A percentile compares a stretch with the other conserved stretches of the same genome.
These are phyloP conservation scores for Acanthamoeba divionensis DNA, from an alignment of 208 protist genomes.

Conservation along the genomic window DNA sequence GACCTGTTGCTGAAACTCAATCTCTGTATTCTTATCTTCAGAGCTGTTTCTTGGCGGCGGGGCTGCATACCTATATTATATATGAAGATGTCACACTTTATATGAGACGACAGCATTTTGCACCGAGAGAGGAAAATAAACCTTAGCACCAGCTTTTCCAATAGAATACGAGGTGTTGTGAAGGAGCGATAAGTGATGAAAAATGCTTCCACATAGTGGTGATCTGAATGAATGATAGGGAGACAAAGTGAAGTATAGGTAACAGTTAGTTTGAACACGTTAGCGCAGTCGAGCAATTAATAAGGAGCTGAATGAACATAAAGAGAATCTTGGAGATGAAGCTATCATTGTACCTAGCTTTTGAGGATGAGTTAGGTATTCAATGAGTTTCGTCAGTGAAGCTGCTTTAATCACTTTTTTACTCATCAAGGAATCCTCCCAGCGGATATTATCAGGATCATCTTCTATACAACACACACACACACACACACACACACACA, in stretches of 20 bases:
- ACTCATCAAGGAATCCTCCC: background rate
- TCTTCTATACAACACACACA: too few species aligned
- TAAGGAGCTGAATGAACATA: too few species aligned
- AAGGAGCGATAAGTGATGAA: slow-evolving; percentile 41
- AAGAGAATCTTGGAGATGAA: too few species aligned
- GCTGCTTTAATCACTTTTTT: background rate
- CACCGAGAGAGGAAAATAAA: background rate
- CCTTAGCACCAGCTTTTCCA: slow-evolving; percentile 12
- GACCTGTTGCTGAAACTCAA: background rate
- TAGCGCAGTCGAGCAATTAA: too few species aligned
- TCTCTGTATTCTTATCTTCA: background rate
- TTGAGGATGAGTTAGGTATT: background rate
- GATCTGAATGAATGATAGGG: background rate
- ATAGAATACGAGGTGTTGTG: background rate
- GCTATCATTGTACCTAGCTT: background rate
- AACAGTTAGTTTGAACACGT: too few species aligned
- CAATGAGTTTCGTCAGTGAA: background rate
- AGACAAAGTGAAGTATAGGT: too few species aligned
- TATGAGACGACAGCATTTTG: too few species aligned
- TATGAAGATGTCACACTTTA: too few species aligned
- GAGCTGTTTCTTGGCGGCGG: background rate
- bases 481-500: too few species aligned
- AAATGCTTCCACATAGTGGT: background rate
- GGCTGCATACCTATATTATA: background rate
- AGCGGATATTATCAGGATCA: background rate